Evolutionary conservation across 2,329 filamentous ascomycete species (phyloP).

Genomic region (Camillea tinctor): DNA sequence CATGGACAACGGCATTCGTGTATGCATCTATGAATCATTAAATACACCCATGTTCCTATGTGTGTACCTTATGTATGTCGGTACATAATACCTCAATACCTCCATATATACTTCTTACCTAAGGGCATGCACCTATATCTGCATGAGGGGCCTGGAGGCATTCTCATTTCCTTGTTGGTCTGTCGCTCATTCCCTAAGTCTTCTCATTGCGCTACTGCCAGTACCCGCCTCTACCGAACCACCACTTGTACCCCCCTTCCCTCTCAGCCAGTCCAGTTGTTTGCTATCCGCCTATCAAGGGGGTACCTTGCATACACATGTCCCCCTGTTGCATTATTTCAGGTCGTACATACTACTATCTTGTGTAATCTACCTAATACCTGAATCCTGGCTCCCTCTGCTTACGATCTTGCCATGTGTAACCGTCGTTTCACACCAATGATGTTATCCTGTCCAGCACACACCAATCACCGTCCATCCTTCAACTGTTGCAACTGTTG

Average conservation of each 20-base stretch:
- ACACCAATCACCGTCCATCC: not conserved
- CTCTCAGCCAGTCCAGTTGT: constrained; percentile 15
- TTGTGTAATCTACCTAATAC: not conserved
- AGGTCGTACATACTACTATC: constrained; percentile 6
- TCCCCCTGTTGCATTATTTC: constrained; percentile 7
- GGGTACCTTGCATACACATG: constrained; percentile 5
- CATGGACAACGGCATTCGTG: not conserved
- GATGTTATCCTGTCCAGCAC: not conserved
- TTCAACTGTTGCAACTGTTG: too few relatives aligned
- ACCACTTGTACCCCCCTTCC: constrained; percentile 10
- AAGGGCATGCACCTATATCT: too few relatives aligned
- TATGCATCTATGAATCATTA: not conserved
- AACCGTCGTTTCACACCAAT: not conserved
- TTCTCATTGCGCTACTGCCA: constrained; percentile 12
- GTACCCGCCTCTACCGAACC: constrained; percentile 19
- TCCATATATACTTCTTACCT: too few relatives aligned
- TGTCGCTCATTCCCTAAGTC: not conserved
- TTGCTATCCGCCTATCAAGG: constrained; percentile 16
- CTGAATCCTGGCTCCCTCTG: not conserved
- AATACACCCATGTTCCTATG: too few relatives aligned
- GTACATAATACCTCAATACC: too few relatives aligned
- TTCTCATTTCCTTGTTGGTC: not conserved
- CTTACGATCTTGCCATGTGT: not conserved
- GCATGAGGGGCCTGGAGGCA: too few relatives aligned
- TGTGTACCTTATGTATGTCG: not conserved